These are phyloP conservation scores for Aphanomyces astaci DNA, from an alignment of 352 stramenopile species.

Conservation along the genomic window DNA sequence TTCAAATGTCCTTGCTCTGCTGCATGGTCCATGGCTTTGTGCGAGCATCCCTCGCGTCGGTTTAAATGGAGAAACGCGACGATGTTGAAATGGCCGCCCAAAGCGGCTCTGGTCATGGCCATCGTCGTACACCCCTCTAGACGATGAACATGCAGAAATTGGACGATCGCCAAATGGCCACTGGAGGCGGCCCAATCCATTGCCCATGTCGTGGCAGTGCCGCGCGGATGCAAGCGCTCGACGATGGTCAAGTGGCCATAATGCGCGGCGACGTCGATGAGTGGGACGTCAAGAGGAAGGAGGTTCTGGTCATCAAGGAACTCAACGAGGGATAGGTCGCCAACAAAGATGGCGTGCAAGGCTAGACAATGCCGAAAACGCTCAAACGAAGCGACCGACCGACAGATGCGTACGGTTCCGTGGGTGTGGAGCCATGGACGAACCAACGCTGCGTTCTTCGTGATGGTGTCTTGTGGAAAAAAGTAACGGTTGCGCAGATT, in stretches of 20 bases:
- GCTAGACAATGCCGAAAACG: background rate
- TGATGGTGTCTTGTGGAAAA: constrained; percentile 1
- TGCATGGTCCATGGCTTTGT: background rate
- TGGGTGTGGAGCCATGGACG: background rate
- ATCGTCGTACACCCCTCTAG: constrained; percentile 13
- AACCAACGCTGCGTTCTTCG: background rate
- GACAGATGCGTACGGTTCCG: background rate
- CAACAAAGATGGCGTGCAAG: background rate
- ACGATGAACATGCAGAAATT: background rate
- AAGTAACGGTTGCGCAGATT: constrained; percentile 3
- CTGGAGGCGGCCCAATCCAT: constrained; percentile 6
- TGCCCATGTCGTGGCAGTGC: background rate
- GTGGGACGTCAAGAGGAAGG: background rate
- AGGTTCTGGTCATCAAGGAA: background rate
- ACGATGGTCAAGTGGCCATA: background rate
- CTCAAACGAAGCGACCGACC: background rate
- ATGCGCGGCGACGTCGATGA: background rate
- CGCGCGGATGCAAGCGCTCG: background rate
- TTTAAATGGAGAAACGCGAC: constrained; percentile 9
- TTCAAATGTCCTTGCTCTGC: background rate
- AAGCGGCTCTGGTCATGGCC: constrained; percentile 22
- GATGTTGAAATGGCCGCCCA: constrained; percentile 15
- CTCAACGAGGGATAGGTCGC: background rate
- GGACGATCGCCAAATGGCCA: constrained; percentile 6
- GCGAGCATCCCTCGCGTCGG: background rate